Evolutionary conservation across 1,139 yeast genomes (phyloP).

Genomic region (Lodderomyces metapsilosis): DNA sequence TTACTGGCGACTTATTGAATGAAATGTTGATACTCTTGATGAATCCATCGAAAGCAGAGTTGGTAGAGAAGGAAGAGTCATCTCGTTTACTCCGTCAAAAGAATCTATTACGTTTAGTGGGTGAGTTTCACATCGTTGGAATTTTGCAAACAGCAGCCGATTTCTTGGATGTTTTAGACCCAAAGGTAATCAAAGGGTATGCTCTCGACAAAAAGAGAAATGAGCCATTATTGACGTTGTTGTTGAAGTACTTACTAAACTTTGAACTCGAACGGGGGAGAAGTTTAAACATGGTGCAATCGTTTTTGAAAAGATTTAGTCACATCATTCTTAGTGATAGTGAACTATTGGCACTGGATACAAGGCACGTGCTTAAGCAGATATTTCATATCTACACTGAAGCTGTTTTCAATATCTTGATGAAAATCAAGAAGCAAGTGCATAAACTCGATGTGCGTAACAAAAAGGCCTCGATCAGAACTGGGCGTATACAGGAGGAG

Average conservation of each 20-base stretch:
- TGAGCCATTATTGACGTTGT: slow-evolving; percentile 45
- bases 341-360: slow-evolving; percentile 16
- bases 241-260: slow-evolving; percentile 55
- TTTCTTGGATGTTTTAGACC: slow-evolving; percentile 25
- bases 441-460: slow-evolving; percentile 38
- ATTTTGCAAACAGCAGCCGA: slow-evolving; percentile 46
- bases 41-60: slow-evolving; percentile 28
- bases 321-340: slow-evolving; percentile 16
- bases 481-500: slow-evolving; percentile 64
- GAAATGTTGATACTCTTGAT: slow-evolving; percentile 47
- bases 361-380: slow-evolving; percentile 18
- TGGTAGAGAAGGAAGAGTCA: slow-evolving; percentile 30
- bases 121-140: slow-evolving; percentile 66
- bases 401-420: slow-evolving; percentile 39
- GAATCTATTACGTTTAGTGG: slow-evolving; percentile 50
- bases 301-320: slow-evolving; percentile 53
- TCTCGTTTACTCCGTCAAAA: slow-evolving; percentile 50
- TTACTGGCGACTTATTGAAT: slow-evolving; percentile 53
- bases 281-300: slow-evolving; percentile 46
- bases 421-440: slow-evolving; percentile 32
- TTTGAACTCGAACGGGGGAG: slow-evolving; percentile 49
- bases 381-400: slow-evolving; percentile 49
- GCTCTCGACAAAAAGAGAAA: slow-evolving; percentile 19
- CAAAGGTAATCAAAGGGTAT: slow-evolving; percentile 20
- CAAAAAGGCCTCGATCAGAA: slow-evolving; percentile 57